Base-by-base conservation (phyloP, 352 stramenopile species). In the Pythium plurisporium region DNA sequence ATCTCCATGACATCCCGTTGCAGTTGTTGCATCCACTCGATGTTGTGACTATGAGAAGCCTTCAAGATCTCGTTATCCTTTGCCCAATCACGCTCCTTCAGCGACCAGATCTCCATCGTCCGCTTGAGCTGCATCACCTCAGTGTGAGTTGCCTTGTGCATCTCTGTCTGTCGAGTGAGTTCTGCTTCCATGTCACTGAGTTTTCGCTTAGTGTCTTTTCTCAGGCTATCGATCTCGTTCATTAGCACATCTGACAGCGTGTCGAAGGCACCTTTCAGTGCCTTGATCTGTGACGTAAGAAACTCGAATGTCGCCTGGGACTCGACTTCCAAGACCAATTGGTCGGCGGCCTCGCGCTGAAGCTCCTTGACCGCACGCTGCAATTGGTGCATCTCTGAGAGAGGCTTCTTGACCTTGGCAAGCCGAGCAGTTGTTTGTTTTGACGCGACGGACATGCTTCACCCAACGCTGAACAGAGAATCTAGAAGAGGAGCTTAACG, bases 21-120 rank as follows among this genome's bases (percentile, higher is more conserved):
- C 49, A 93, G 59, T 64, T 89, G 76, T 50, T 93, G 82, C 82
- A 93, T 93, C 82, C 82, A 93, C 67, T 93, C 82, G 33, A 91
- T 53, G 49, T 93, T 89, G 62, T 91, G 82, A 34, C 64, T 75
- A 55, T 93, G 82, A n/a, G 78, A 89, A 1, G 78, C 71, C 55
- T 93, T 93, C 26, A 91, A 69, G 45, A 93, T 87, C 58, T 93
- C 82, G 33, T 91, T 91, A 51, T 93, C 82, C 59, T 93, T 93
- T 17, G 80, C 80, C 80, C 82, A 93, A 56, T 93, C 80, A 22
- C 82, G 76, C 70, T 93, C 82, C 46, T 93, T 93, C 1, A 89
- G 41, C 14, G 68, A 74, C 82, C 82, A 93, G 43, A 89, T 70
- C 62, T 93, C 82, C 68, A 89, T 77, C 38, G 79, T 82, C 10